Percentiles rank a stretch among this genome's conserved stretches.
phyloP scores from a whole-genome alignment of 2,329 filamentous ascomycete genomes.

The Helotiales sp. region DNA sequence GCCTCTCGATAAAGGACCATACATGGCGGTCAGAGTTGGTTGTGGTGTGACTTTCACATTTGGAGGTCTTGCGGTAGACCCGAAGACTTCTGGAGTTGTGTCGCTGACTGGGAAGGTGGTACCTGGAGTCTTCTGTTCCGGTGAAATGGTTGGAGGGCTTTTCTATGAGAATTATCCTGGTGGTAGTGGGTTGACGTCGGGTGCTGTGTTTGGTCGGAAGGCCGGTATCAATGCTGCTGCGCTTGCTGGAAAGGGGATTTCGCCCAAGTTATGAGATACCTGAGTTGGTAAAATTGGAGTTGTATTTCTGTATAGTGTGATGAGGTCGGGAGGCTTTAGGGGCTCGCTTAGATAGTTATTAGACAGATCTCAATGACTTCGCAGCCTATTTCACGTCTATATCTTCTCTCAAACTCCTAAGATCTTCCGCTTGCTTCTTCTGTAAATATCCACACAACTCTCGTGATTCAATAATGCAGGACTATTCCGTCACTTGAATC shows the following conservation, averaged over 20 bases:
- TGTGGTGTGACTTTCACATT: conserved; percentile 71
- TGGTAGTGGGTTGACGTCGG: conserved; percentile 61
- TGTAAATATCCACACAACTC: too few species aligned
- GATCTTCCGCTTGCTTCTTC: too few species aligned
- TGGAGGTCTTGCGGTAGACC: conserved; percentile 59
- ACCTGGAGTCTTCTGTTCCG: conserved; percentile 57
- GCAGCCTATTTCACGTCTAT: too few species aligned
- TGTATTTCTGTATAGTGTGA: too few species aligned
- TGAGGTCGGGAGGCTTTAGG: too few species aligned
- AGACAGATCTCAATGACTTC: too few species aligned
- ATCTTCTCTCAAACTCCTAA: too few species aligned
- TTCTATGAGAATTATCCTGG: conserved; percentile 66
- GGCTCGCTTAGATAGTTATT: too few species aligned
- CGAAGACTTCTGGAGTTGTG: conserved; percentile 53
- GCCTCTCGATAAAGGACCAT: conserved; percentile 56
- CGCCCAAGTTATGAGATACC: neutral
- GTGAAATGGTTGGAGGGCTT: conserved; percentile 66
- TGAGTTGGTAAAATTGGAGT: too few species aligned
- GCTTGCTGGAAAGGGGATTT: neutral
- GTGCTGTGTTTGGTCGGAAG: conserved; percentile 50
- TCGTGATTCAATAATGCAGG: too few species aligned
- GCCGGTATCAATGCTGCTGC: conserved; percentile 40
- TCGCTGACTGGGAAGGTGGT: conserved; percentile 46
- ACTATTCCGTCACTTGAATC: too few species aligned
- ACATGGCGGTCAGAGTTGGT: conserved; percentile 62